Evolutionary conservation across 768 basidiomycete genomes (phyloP), one percentile per base, ranked within the genome.

Genomic region (Guyanaporus albipodus): DNA sequence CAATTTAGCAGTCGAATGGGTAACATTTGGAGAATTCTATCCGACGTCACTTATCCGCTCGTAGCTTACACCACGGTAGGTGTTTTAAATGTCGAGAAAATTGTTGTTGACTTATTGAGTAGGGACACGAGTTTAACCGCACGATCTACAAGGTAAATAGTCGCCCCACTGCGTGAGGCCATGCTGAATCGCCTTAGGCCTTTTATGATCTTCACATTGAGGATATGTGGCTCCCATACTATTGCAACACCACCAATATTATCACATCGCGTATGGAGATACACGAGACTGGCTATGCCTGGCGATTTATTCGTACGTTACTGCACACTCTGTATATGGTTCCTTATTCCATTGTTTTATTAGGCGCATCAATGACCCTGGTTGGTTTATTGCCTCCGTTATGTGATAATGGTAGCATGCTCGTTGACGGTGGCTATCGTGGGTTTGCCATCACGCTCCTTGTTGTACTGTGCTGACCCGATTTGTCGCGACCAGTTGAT

Each of bases 201-300:
- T 95, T 96, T 64, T 95, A 92, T 56, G 91, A 91, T 65, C 80
- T 93, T 33, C 93, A 97, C 57, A 91, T 91, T 32, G 88, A 92
- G 67, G 94, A 96, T 68, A 95, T 96, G 89, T 98, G 95, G 96
- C 74, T 99, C 6, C 96, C 95, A 4, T 97, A 82, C 71, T 98
- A 95, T 69, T 96, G 93, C 69, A 98, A 98, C 59, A 91, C 95
- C 3, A 95, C 96, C 17, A 97, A 97, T 58, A 96, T 99, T 64
- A 92, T 85, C 42, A 91, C 89, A 36, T 96, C 92, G 8, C 78
- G 84, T 8, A 98, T 98, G 92, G 93, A 98, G 60, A 85, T 98
- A 34, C 96, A 99, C 59, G 88, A 94, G 56, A 90, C 91, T 11
- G 96, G 96, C n/a, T 98, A 97, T 70, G 95, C 96, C 11, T 99